A percentile compares a stretch with the other conserved stretches of the same genome.
These are phyloP conservation scores for Russula earlei DNA, from an alignment of 768 basidiomycete genomes.

Conservation along the genomic window DNA sequence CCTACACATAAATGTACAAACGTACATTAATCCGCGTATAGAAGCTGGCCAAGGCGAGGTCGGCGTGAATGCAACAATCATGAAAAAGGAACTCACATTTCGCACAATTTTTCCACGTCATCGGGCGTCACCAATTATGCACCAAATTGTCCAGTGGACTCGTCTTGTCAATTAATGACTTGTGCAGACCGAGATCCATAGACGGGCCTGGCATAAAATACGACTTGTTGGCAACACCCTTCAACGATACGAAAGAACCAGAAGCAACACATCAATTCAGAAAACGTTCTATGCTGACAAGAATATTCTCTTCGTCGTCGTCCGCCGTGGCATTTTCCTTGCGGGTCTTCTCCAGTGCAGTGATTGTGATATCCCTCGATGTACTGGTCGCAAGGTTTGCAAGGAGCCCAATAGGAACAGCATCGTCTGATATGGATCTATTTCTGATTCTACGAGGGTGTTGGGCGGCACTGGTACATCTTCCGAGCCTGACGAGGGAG, in stretches of 20 bases:
- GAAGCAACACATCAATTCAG: neutral
- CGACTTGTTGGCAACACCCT: slow-evolving; percentile 75
- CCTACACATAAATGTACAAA: neutral
- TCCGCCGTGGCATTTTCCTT: slow-evolving; percentile 19
- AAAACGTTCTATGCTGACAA: slow-evolving; percentile 21
- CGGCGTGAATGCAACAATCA: neutral
- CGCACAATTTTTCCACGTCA: slow-evolving; percentile 77
- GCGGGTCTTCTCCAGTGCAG: slow-evolving; percentile 6
- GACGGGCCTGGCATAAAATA: slow-evolving; percentile 80
- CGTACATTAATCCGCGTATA: slow-evolving; percentile 58
- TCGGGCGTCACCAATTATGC: slow-evolving; percentile 69
- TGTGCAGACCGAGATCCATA: slow-evolving; percentile 58
- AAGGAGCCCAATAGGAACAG: slow-evolving; percentile 67
- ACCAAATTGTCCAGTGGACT: slow-evolving; percentile 75
- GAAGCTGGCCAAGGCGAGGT: slow-evolving; percentile 38
- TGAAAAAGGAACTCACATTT: slow-evolving; percentile 47
- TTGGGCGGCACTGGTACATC: slow-evolving; percentile 18
- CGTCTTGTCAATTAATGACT: slow-evolving; percentile 64
- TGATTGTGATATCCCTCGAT: slow-evolving; percentile 32
- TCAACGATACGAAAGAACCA: neutral
- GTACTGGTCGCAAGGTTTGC: slow-evolving; percentile 59
- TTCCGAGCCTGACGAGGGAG: slow-evolving; percentile 10
- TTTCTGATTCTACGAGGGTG: slow-evolving; percentile 25
- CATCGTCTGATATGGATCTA: slow-evolving; percentile 37
- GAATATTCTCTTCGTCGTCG: slow-evolving; percentile 24